Base-by-base conservation (phyloP, 2,329 filamentous ascomycete species). In the Cordyceps tenuipes region DNA sequence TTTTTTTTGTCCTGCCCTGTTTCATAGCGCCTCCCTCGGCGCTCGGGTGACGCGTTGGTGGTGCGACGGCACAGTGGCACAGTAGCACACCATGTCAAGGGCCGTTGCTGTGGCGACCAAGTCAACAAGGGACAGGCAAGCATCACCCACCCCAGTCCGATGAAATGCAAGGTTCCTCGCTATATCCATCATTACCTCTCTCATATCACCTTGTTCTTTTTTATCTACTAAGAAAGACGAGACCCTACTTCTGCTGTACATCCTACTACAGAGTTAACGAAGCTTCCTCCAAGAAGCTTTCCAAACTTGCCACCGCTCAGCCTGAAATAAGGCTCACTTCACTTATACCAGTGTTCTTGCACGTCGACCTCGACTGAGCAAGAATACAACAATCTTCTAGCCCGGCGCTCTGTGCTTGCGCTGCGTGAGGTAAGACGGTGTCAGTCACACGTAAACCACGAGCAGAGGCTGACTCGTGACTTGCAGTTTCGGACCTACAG, bases 391-490 rank as follows among this genome's bases (percentile, higher is more conserved):
- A 66, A 68, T 71, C 64, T 65, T 70, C 68, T 77, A 80, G 86
- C 87, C 88, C 87, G 87, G 87, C 87, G 84, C 82, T 81, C 84
- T 86, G 85, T 76, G 86, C 86, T 89, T 88, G 86, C 85, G 82
- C 85, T 90, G 87, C 86, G 87, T 86, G 87, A 91, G 87, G 88
- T 91, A 73, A 67, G 77, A 51, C 23, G 29, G 49, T 36, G 31
- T n/a, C 26, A 58, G 50, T 36, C 47, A 50, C 34, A 36, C 21
- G 17, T 39, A 17, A 21, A 47, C 19, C 15, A 43, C 57, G 61
- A 65, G 54, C 21, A 57, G 50, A 41, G 58, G 61, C 71, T 75
- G 64, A 76, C 64, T 8, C 58, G 52, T 55, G 19, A 15, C 29
- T 29, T 15, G 8, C 64, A 76, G 74, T 75, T 76, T 76, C 74